Evolutionary conservation across 1,284 basidiomycete species (phyloP), one percentile per base, ranked within the genome.

Genomic region (Volvariella surrecta): DNA sequence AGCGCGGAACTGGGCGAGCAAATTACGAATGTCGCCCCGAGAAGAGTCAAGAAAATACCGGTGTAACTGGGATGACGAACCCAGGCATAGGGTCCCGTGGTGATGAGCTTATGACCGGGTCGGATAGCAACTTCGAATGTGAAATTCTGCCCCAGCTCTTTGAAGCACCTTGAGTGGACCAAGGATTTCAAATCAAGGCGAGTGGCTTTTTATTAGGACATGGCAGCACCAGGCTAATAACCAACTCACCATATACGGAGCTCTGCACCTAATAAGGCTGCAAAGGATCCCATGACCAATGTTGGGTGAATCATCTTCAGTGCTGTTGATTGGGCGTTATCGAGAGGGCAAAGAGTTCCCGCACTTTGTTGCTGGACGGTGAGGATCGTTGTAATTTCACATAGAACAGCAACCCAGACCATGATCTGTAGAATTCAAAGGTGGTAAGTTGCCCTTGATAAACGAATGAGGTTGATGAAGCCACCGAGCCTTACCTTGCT

Each of bases 21-120:
- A 13, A 64, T 49, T 10, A 58, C 55, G 17, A 55, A 50, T 3
- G 61, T 58, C 2, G 61, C 58, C 6, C 64, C 63, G 15, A 50
- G 45, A 8, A 66, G 52, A 10, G 61, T 64, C 32, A 63, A 52
- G 44, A 58, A 62, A 18, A 64, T 54, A n/a, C 63, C 61, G 15
- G 60, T 59, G 45, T 66, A 66, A 51, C 61, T 61, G 35, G 64
- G 64, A 48, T 66, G 64, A 32, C 64, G 57, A 9, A 64, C 61
- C 56, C 58, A 63, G 15, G 60, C 54, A 43, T 66, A 66, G 2
- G 62, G 63, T 1, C 63, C 64, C 24, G 52, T 48, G 6, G 57
- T 63, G 44, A 66, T 52, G 19, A 66, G 58, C 42, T 57, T 51
- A 45, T 66, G 64, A 46, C 60, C 55, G 0, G 60, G 59, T 7